A percentile compares a stretch with the other conserved stretches of the same genome.
Conservation (phyloP, 2,329 filamentous ascomycete species). For the Exophiala xenobiotica region DNA sequence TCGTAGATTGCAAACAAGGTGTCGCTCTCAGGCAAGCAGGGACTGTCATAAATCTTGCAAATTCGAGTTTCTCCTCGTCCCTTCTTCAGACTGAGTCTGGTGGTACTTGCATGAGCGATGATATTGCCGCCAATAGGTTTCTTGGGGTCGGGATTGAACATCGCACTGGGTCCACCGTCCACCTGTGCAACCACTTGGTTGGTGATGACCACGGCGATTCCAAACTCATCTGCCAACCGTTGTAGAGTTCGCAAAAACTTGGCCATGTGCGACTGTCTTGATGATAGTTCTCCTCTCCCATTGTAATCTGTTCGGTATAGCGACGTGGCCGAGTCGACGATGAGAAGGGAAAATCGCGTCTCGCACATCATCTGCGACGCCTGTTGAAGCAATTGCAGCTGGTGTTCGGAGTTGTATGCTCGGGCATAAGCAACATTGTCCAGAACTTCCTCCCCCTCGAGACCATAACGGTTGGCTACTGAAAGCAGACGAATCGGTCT, state of each 20-base stretch:
- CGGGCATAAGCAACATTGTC: constrained; percentile 98
- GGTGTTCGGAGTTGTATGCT: constrained; percentile 97
- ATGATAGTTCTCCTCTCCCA: constrained; percentile 95
- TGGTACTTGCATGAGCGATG: constrained; percentile 96
- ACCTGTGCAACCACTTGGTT: constrained; percentile 99
- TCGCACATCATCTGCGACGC: constrained; percentile 99
- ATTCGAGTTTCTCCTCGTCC: constrained; percentile 92
- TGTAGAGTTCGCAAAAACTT: constrained; percentile 51
- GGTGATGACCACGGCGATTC: constrained; percentile 96
- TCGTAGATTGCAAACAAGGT: constrained; percentile 96
- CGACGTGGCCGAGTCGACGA: constrained; percentile 94
- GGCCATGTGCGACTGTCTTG: constrained; percentile 65
- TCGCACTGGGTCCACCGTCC: constrained; percentile 89
- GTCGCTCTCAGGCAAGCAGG: constrained; percentile 93
- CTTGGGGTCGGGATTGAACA: constrained; percentile 99
- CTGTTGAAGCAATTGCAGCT: constrained; percentile 90
- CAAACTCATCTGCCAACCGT: constrained; percentile 69
- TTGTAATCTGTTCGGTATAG: constrained; percentile 96
- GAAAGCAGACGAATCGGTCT: constrained; percentile 85
- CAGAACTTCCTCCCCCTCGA: constrained; percentile 94
- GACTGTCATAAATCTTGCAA: constrained; percentile 99
- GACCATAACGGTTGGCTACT: constrained; percentile 89
- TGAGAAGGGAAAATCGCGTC: constrained; percentile 90
- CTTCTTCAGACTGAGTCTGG: constrained; percentile 91
- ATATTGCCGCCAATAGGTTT: constrained; percentile 99